These are phyloP conservation scores for Ceriops decandra DNA, from an alignment of 345 rosid species.

Conservation along the genomic window DNA sequence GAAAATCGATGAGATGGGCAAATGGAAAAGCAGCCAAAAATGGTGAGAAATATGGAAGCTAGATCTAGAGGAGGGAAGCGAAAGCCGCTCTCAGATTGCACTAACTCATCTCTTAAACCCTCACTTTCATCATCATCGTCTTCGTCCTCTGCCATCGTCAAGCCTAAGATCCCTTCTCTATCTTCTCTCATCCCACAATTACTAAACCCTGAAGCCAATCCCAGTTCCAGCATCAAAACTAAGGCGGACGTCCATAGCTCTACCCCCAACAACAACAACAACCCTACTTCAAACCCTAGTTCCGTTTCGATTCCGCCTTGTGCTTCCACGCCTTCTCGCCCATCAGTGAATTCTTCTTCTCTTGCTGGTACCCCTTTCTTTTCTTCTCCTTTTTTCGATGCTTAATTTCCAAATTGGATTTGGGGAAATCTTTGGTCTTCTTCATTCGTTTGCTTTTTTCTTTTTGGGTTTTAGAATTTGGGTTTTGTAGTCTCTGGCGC, in stretches of 20 bases:
- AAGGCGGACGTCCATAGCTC: not conserved
- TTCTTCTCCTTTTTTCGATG: not conserved
- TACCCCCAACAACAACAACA: not conserved
- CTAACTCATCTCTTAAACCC: constrained; percentile 19
- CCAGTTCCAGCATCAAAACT: not conserved
- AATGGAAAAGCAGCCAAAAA: not conserved
- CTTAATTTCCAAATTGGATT: constrained; percentile 8
- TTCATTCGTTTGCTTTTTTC: not conserved
- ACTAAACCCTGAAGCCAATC: not conserved
- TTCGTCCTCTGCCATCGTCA: constrained; percentile 8
- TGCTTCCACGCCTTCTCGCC: constrained; percentile 3
- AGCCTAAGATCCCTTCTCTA: not conserved
- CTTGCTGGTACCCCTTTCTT: constrained; percentile 16
- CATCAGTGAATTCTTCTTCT: not conserved
- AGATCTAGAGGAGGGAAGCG: constrained; percentile 1
- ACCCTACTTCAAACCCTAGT: not conserved
- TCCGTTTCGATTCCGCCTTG: not conserved
- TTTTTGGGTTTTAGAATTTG: not conserved
- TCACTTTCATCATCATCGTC: constrained; percentile 11
- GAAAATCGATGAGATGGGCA: not conserved
- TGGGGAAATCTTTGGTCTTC: not conserved
- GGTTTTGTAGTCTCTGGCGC: not conserved
- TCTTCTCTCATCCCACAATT: not conserved
- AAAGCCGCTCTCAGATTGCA: constrained; percentile 41
- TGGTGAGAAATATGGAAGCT: not conserved